Evolutionary conservation across 139 green algal species (phyloP).

Genomic region (Micromonas commoda): DNA sequence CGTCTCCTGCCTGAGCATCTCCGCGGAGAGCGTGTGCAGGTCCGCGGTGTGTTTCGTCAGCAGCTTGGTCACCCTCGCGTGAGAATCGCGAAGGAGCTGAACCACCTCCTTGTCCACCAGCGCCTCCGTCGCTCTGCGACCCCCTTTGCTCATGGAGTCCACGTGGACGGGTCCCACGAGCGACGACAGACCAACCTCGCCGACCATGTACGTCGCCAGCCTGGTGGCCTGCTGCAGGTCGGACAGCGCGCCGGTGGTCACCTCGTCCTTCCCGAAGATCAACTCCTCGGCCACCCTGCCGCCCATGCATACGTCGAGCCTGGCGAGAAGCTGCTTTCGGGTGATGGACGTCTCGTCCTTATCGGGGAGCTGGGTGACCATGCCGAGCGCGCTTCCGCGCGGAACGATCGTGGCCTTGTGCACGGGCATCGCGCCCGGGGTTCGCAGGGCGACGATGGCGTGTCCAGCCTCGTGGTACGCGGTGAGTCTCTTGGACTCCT

Average conservation of each 20-base stretch:
- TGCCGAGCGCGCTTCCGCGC: conserved; percentile 84
- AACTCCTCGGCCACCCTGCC: conserved; percentile 89
- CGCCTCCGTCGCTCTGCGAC: conserved; percentile 75
- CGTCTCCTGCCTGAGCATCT: neutral
- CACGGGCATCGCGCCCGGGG: conserved; percentile 68
- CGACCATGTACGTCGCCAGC: conserved; percentile 50
- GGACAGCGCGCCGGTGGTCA: conserved; percentile 66
- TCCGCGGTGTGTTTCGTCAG: conserved; percentile 71
- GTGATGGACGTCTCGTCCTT: conserved; percentile 77
- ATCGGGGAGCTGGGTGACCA: conserved; percentile 67
- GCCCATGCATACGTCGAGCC: conserved; percentile 96
- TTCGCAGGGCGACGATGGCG: conserved; percentile 86
- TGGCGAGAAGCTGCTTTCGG: conserved; percentile 83
- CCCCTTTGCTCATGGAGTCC: conserved; percentile 64
- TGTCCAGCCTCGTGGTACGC: conserved; percentile 96
- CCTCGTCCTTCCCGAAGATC: conserved; percentile 65
- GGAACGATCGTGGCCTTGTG: conserved; percentile 95
- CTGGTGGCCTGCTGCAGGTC: conserved; percentile 78
- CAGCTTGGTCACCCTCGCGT: conserved; percentile 64
- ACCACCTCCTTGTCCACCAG: conserved; percentile 87
- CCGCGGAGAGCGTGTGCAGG: conserved; percentile 56
- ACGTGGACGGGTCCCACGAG: conserved; percentile 58
- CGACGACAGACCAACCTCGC: conserved; percentile 47
- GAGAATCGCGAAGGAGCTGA: conserved; percentile 59
- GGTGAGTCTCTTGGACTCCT: conserved; percentile 74